Conservation (phyloP, 257 asterid genomes). For the Jaltomata sinuosa region DNA sequence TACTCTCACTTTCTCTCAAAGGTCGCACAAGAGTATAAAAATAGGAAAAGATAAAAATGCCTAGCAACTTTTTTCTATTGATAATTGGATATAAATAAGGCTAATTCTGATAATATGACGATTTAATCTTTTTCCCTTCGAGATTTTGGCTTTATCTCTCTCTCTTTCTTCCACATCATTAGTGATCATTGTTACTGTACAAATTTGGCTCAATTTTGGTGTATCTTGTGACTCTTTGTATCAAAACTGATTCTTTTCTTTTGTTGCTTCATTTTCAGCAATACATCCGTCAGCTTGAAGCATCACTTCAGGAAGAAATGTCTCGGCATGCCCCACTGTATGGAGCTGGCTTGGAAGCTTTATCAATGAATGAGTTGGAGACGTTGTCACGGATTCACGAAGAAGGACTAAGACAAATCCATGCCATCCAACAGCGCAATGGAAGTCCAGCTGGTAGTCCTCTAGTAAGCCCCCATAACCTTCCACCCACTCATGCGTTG, state of each 20-base stretch:
- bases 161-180: background rate
- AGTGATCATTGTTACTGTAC: background rate
- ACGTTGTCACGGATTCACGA: constrained; percentile 84
- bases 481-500: constrained; percentile 45
- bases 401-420: constrained; percentile 94
- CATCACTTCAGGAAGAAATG: constrained; percentile 94
- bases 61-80: background rate
- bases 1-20: background rate
- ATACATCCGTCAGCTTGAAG: constrained; percentile 70
- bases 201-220: background rate
- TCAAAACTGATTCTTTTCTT: background rate
- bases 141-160: background rate
- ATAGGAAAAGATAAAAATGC: background rate
- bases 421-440: constrained; percentile 63
- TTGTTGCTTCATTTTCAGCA: constrained; percentile 42
- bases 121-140: background rate
- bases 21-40: background rate
- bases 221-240: background rate
- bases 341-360: constrained; percentile 83
- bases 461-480: constrained; percentile 52
- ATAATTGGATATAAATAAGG: background rate
- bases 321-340: constrained; percentile 91
- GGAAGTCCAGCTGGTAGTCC: constrained; percentile 56
- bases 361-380: constrained; percentile 89
- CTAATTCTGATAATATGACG: background rate